Evolutionary conservation across 2,329 filamentous ascomycete species (phyloP), one percentile per base, ranked within the genome.

Genomic region (Fusarium sp.): DNA sequence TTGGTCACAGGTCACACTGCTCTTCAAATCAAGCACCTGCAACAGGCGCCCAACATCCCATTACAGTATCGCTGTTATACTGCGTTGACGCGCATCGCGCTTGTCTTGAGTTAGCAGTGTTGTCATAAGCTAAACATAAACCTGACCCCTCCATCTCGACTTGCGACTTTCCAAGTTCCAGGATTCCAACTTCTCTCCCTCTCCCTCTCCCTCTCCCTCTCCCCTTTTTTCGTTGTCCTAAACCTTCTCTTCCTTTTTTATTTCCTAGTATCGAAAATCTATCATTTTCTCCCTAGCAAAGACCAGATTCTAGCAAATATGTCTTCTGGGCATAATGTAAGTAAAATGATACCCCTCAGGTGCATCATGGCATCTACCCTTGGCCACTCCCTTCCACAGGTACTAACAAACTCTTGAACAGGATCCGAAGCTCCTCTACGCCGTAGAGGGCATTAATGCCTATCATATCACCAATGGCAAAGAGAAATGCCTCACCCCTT

Each of bases 381-480:
- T 57, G 58, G 35, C 42, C 44, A 21, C 46, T 41, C 35, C 21
- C 47, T 29, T 37, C 35, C 33, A 35, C 13, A 13, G 20, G 44
- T 55, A 39, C 68, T 73, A 47, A 72, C 65, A 49, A 23, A 35
- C 39, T n/a, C 23, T 42, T 37, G n/a, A 28, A 18, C 57, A 80
- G 78, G 89, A 91, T 69, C 89, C 89, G 39, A 91, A 89, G 80
- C 83, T 91, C 63, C 81, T 91, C 65, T 91, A 91, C 78, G 88
- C 89, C 74, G 86, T 98, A 78, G 89, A 91, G 71, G 93, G 93
- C 83, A 95, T 99, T 76, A 91, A 91, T 70, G 96, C 95, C 69
- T 97, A 93, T 82, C 93, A 98, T 78, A 89, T 98, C 65, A 89
- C 93, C 79, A 89, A 97, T 86, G 95, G 96, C 80, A 88, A 91